Base-by-base conservation (phyloP, 768 basidiomycete genomes). In the Multifurca ochricompacta region DNA sequence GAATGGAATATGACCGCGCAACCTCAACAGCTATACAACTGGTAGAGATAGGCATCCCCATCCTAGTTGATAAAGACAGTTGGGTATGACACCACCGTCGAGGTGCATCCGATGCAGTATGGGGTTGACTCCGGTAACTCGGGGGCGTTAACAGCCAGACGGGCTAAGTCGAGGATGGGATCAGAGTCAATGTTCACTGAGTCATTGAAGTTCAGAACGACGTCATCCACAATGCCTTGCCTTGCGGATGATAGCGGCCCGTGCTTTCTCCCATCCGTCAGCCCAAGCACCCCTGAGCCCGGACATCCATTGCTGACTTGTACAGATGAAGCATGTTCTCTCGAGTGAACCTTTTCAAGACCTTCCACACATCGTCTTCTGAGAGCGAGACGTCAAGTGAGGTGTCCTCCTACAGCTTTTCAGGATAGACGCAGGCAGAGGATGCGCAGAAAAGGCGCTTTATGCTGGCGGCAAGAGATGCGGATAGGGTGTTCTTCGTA, bases 171-270 rank as follows among this genome's bases (percentile, higher is more conserved):
- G 16, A 65, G 59, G 50, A 81, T 74, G 13, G 74, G 59, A 47
- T 77, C 73, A 1, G 80, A 81, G 2, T 78, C 80, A 23, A 82
- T 75, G 56, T 82, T 81, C 55, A 79, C 48, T 1, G 76, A 71
- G 7, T 52, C 58, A 4, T 55, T 42, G 53, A 63, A 69, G n/a
- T 66, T 53, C 1, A 80, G 47, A 30, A 82, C 58, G 0, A 69
- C 81, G n/a, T 75, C 73, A 18, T 81, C 74, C 79, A 51, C n/a
- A n/a, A n/a, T n/a, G n/a, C n/a, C n/a, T n/a, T n/a, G 78, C 77
- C 59, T 82, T 83, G 6, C 80, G 74, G 27, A 80, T 64, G 51
- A 82, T 58, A 0, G 82, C 78, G 6, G 80, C 81, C 0, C 79
- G 80, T 1, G 67, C 80, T 59, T 82, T 82, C 66, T 83, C 81